Evolutionary conservation across 2,329 filamentous ascomycete genomes (phyloP).

Genomic region (Clonostachys rosea): DNA sequence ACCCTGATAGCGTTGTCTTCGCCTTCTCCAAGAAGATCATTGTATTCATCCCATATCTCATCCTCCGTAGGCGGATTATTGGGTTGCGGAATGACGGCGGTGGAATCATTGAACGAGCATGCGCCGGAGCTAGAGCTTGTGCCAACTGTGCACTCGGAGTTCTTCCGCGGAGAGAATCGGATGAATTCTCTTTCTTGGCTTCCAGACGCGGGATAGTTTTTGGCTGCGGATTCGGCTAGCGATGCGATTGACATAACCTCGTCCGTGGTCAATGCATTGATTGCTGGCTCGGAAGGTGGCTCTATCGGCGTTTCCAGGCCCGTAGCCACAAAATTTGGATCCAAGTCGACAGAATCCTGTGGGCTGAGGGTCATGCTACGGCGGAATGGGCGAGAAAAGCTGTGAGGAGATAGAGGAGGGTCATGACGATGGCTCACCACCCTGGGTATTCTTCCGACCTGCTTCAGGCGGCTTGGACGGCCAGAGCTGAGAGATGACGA

Average conservation of each 20-base stretch:
- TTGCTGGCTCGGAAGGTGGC: constrained; percentile 21
- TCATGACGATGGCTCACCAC: constrained; percentile 68
- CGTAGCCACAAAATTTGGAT: constrained; percentile 37
- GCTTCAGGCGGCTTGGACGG: constrained; percentile 59
- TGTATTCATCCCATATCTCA: constrained; percentile 91
- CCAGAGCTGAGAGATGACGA: constrained; percentile 1
- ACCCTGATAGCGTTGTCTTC: constrained; percentile 41
- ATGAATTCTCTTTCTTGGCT: constrained; percentile 57
- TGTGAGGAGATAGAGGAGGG: constrained; percentile 61
- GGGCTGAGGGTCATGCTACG: constrained; percentile 35
- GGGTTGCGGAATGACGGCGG: constrained; percentile 60
- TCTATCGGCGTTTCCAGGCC: constrained; percentile 26
- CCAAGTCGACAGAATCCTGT: constrained; percentile 17
- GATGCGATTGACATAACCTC: constrained; percentile 21
- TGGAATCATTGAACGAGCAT: constrained; percentile 53
- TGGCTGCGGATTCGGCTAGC: constrained; percentile 14
- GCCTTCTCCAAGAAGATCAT: constrained; percentile 69
- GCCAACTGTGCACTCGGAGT: constrained; percentile 55
- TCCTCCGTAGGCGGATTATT: constrained; percentile 68
- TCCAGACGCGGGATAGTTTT: background rate
- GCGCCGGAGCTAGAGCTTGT: constrained; percentile 62
- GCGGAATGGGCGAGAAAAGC: constrained; percentile 80
- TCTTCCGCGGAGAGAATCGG: constrained; percentile 66
- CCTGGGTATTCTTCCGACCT: constrained; percentile 81
- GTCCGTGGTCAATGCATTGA: constrained; percentile 25